Base-by-base conservation (phyloP, 75 land plant genomes). In the Chamaecyparis obtusa region DNA sequence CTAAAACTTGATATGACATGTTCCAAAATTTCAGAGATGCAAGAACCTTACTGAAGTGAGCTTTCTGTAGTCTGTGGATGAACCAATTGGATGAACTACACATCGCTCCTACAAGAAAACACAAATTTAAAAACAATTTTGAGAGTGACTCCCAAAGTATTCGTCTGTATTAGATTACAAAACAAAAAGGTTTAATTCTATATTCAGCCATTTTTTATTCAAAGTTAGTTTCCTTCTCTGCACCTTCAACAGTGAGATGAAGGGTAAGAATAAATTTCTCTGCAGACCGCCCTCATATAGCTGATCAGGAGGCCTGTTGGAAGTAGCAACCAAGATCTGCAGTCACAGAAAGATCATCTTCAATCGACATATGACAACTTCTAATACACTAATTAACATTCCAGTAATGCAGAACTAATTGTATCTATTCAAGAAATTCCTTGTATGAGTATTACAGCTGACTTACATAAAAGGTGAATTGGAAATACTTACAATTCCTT, bases 201-300 rank as follows among this genome's bases (percentile, higher is more conserved):
- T 55, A 35, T 24, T 83, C 35, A 16, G 30, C 37, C n/a, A 51
- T 15, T 48, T 17, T 48, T 71, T 84, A 9, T 37, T 54, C 71
- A 55, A 46, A 27, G 37, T 54, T 41, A 35, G 3, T 54, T 5
- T 11, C 85, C 48, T 86, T 30, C 4, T 49, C 83, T 49, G 10
- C 92, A 96, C 99, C 93, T 98, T 98, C 87, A 98, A 87, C 35
- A 89, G 89, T 41, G 94, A 93, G 93, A 98, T 98, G 86, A 98
- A 98, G 48, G 99, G 99, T 17, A 98, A 83, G 88, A 98, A 98
- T 80, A 96, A 90, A 87, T 95, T 94, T 85, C 99, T 92, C 88
- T 98, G 99, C 75, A 98, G 90, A 77, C 99, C 99, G 64, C 97
- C 94, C 90, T 98, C 99, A 91, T 98, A 98, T 27, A 98, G 92